Base-by-base conservation (phyloP, 768 basidiomycete genomes). In the Kwoniella sp. region DNA sequence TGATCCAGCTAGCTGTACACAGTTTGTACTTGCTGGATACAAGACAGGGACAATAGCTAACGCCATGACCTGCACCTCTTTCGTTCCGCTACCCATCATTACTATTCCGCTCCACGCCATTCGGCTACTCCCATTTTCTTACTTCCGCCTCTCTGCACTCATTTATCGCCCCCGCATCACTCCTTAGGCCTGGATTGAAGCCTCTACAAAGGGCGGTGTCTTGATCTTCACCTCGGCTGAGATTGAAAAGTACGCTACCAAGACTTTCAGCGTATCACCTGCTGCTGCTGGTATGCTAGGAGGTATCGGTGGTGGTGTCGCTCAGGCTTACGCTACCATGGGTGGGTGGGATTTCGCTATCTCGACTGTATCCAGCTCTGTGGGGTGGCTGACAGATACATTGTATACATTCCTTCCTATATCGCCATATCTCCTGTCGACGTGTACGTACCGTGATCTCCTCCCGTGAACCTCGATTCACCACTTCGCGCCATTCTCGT, bases 241-340 rank as follows among this genome's bases (percentile, higher is more conserved):
- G 80, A 89, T 98, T 33, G 93, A 98, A 80, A 85, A 86, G 19
- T 68, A 69, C 58, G 84, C 85, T 21, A 82, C 83, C 21, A 83
- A 87, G 50, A 69, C 77, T 9, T 82, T 89, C 74, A 92, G 92
- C 10, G 81, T 94, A 63, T 89, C 84, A 73, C 88, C 92, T 29
- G 92, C 88, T 25, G 83, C 84, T 48, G 90, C 90, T 61, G 96
- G 96, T 71, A 84, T 98, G 70, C 81, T 98, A 55, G 96, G 96
- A 68, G 96, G 96, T 68, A 97, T 98, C 90, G 89, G 90, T 13
- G 96, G 96, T 76, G 96, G 96, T 84, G 82, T 98, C 70, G 91
- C 90, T 46, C 96, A 99, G 82, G 95, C 96, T 27, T 99, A 99
- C 78, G 94, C 93, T 65, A 98, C 96, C n/a, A 98, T 99, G 94